Evolutionary conservation across 2,329 filamentous ascomycete species (phyloP), one percentile per base, ranked within the genome.

Genomic region (Colletotrichum sp.): DNA sequence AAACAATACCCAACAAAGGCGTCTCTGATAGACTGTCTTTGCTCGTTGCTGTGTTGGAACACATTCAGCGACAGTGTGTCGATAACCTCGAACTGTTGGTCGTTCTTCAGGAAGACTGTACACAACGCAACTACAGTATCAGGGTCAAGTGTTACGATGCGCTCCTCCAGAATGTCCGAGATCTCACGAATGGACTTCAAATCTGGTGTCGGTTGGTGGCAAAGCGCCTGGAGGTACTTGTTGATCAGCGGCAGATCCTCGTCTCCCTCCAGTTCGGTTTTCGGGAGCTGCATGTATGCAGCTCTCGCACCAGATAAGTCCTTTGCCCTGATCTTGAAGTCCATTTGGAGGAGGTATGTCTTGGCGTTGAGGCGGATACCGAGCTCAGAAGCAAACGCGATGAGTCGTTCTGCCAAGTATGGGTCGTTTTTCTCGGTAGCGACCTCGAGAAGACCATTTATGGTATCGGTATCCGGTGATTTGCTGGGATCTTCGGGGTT

Each of bases 31-130:
- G 90, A 84, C 9, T 88, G 88, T 75, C 96, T 92, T 82, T 98
- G 94, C 15, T 90, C 87, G 28, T 93, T 88, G 62, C 94, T 94
- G 83, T 92, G 95, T 72, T 93, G 90, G 79, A 92, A 92, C 6
- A 92, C 90, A 79, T 97, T 93, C 6, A 93, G 89, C 28, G 96
- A 95, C 18, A 99, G 90, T 0, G 98, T 90, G 81, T 98, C 95
- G 77, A 95, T 93, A 6, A 95, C 92, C 77, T 98, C 95, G 78
- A 93, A 92, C 59, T 93, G 89, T 81, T 98, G 95, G 80, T 95
- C 94, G 55, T 94, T 92, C 76, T 91, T 90, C 13, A 98, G 89
- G 79, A 98, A 94, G 57, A 94, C 88, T 60, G 93, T 88, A 75
- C 93, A 94, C n/a, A 98, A 88, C 1, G 91, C 90, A 8, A 93